Evolutionary conservation across 1,139 yeast genomes (phyloP).

Genomic region (Insectozyma bohioensis): DNA sequence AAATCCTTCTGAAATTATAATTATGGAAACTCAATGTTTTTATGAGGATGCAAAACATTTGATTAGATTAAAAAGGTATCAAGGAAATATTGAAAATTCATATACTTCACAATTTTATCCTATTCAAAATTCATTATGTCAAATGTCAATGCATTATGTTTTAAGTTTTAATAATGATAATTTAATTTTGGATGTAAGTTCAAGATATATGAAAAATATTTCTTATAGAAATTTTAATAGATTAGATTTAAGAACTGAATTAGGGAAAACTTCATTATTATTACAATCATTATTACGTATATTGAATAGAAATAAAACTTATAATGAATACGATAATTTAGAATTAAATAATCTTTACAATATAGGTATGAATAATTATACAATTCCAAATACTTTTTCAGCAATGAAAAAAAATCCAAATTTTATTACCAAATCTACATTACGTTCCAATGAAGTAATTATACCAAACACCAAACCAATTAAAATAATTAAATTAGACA

Average conservation of each 20-base stretch:
- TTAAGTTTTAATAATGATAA: slow-evolving; percentile 22
- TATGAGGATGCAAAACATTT: slow-evolving; percentile 31
- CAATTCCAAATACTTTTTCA: slow-evolving; percentile 27
- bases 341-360: slow-evolving; percentile 26
- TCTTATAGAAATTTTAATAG: slow-evolving; percentile 33
- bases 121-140: slow-evolving; percentile 24
- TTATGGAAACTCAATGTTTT: slow-evolving; percentile 33
- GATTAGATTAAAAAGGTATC: slow-evolving; percentile 21
- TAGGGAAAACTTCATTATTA: slow-evolving; percentile 28
- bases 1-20: slow-evolving; percentile 24
- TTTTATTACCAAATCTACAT: slow-evolving; percentile 24
- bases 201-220: slow-evolving; percentile 36
- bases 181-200: slow-evolving; percentile 29
- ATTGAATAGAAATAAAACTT: slow-evolving; percentile 17
- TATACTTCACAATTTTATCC: slow-evolving; percentile 27
- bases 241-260: slow-evolving; percentile 32
- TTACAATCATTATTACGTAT: slow-evolving; percentile 25
- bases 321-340: slow-evolving; percentile 8
- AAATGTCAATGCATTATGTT: slow-evolving; percentile 38
- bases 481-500: slow-evolving; percentile 17
- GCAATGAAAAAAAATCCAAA: slow-evolving; percentile 35
- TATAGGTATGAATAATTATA: slow-evolving; percentile 26
- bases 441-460: slow-evolving; percentile 33
- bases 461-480: slow-evolving; percentile 17
- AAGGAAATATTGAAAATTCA: slow-evolving; percentile 7